Percentiles rank a stretch among this genome's conserved stretches.
These are phyloP conservation scores for Eimeria necatrix DNA, from an alignment of 169 alveolate genomes.

Conservation along the genomic window DNA sequence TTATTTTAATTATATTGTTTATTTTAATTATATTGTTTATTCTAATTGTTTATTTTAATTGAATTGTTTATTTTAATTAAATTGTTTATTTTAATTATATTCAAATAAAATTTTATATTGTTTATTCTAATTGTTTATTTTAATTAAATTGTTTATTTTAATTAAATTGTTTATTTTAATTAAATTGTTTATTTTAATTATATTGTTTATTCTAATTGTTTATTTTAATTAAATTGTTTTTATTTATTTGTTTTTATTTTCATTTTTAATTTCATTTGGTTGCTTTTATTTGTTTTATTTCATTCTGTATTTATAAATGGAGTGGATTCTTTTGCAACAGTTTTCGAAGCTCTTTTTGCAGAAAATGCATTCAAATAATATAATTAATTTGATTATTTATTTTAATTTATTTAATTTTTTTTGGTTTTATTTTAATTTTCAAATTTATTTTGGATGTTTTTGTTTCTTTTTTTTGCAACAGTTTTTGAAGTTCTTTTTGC, in stretches of 20 bases:
- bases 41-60: not conserved
- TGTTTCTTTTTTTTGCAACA: not conserved
- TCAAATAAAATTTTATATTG: not conserved
- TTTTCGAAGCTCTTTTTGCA: constrained; percentile 78
- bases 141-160: not conserved
- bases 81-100: no score
- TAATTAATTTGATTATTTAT: not conserved
- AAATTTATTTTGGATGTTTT: not conserved
- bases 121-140: not conserved
- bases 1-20: no score
- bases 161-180: not conserved
- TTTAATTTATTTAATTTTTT: not conserved
- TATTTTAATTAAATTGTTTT: no score
- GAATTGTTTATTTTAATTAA: not conserved
- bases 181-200: not conserved
- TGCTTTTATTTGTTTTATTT: not conserved
- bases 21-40: no score
- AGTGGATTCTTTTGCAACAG: constrained; percentile 80
- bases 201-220: not conserved
- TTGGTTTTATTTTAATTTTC: no score
- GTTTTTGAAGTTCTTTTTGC: constrained; percentile 78
- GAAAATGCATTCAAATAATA: constrained; percentile 56
- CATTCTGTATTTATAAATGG: not conserved
- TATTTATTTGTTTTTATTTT: not conserved
- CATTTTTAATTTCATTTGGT: no score